phyloP scores from a whole-genome alignment of 2,329 filamentous ascomycete genomes.

The Didymosphaeria variabile region DNA sequence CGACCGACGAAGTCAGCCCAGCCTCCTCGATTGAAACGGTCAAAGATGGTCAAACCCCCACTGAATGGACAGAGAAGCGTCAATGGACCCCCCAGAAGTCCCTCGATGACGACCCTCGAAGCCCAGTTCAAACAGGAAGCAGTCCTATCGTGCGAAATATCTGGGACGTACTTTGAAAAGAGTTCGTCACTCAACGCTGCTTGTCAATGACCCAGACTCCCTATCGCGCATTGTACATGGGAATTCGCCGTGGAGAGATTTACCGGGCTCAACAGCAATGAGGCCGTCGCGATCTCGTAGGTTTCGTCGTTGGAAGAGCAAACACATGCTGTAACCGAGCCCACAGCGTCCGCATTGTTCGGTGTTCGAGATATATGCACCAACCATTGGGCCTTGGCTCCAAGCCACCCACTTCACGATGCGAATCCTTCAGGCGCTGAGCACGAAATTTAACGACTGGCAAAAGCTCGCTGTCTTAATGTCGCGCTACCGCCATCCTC shows the following conservation, averaged over 20 bases:
- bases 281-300: neutral
- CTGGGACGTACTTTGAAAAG: conserved; percentile 73
- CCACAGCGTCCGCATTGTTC: conserved; percentile 17
- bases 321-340: neutral
- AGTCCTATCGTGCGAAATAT: conserved; percentile 81
- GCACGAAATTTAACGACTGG: neutral
- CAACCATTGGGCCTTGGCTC: neutral
- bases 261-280: neutral
- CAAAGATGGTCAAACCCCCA: conserved; percentile 39
- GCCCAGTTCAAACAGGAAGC: conserved; percentile 77
- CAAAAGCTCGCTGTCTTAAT: neutral
- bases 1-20: conserved; percentile 39
- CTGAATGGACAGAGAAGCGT: conserved; percentile 38
- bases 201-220: neutral
- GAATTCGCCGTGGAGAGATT: neutral
- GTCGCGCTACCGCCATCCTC: neutral
- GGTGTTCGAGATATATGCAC: conserved; percentile 3
- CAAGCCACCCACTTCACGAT: conserved; percentile 15
- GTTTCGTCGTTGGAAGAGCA: neutral
- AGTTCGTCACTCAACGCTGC: neutral
- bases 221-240: neutral
- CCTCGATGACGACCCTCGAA: conserved; percentile 74
- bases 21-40: conserved; percentile 45
- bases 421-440: neutral
- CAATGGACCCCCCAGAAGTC: conserved; percentile 63